Evolutionary conservation across 441 rosid genomes (phyloP).

Genomic region (Corymbia citriodora): DNA sequence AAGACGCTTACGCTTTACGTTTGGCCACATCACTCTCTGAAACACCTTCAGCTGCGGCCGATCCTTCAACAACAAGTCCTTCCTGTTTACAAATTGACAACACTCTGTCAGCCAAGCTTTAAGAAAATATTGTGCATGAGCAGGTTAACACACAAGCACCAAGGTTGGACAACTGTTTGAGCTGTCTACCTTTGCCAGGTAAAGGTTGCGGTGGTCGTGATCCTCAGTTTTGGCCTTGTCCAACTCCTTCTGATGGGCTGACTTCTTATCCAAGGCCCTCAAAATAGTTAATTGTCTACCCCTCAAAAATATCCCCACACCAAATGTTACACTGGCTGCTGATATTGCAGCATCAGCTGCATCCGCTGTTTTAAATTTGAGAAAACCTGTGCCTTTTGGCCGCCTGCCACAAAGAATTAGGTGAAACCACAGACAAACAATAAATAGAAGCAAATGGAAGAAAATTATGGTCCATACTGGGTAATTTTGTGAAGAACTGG

Average conservation of each 20-base stretch:
- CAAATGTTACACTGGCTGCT: slow-evolving; percentile 59
- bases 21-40: slow-evolving; percentile 74
- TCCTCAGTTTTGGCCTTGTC: slow-evolving; percentile 69
- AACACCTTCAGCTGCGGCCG: slow-evolving; percentile 88
- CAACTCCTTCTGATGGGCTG: slow-evolving; percentile 63
- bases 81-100: slow-evolving; percentile 44
- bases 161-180: slow-evolving; percentile 4
- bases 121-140: neutral
- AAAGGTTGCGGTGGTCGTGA: slow-evolving; percentile 74
- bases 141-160: neutral
- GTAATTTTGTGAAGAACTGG: slow-evolving; percentile 89
- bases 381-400: slow-evolving; percentile 87
- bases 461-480: slow-evolving; percentile 42
- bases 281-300: slow-evolving; percentile 72
- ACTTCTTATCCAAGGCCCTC: slow-evolving; percentile 80
- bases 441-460: neutral
- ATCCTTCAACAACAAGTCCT: slow-evolving; percentile 83
- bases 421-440: slow-evolving; percentile 1
- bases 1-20: slow-evolving; percentile 46
- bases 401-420: slow-evolving; percentile 49
- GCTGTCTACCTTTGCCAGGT: slow-evolving; percentile 74
- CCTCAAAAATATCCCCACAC: slow-evolving; percentile 67
- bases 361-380: slow-evolving; percentile 71
- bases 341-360: slow-evolving; percentile 68
- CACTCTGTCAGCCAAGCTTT: neutral